Base-by-base conservation (phyloP, 495 filamentous ascomycete species). In the Penicillium flavigenum region DNA sequence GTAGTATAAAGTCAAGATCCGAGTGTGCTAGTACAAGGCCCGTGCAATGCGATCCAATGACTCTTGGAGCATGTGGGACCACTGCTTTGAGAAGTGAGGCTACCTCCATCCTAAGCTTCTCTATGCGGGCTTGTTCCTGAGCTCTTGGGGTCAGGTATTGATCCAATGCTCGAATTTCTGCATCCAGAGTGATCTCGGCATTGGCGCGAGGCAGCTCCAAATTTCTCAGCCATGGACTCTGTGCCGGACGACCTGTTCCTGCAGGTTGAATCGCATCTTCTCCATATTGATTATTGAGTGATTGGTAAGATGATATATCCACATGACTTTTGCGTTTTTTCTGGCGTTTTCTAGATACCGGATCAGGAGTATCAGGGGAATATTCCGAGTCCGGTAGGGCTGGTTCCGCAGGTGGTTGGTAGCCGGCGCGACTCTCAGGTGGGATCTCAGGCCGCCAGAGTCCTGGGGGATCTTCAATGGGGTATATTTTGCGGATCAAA, bases 1-100 rank as follows among this genome's bases (percentile, higher is more conserved):
- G 59, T 8, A 77, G 63, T 27, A 65, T 62, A 56, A 78, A 68
- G 61, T 86, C 75, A 5, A 87, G 64, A 62, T 79, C 77, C 12
- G 85, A 87, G 34, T 73, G 70, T 19, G 75, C 67, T 42, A 72
- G 48, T 1, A 75, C 77, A 32, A 87, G 65, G n/a, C 81, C 81
- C n/a, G 77, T 85, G 5, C 62, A 51, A 36, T 77, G 69, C 6
- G 82, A 85, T 19, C 84, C 84, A 54, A 81, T 76, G 11, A 81
- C 41, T 39, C 76, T 63, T 6, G 77, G 71, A 6, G 61, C n/a
- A 45, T 68, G 58, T 7, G 66, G 65, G 10, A 69, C 57, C 5
- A 56, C 48, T 7, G 47, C 19, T 22, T 54, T 19, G 4, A 79
- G 57, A 6, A 66, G 27, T 4, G 41, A 52, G 24, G 50, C 42